A percentile compares a stretch with the other conserved stretches of the same genome.
Evolutionary conservation across 169 alveolate genomes (phyloP).

Genomic region (Plasmodium gaboni): DNA sequence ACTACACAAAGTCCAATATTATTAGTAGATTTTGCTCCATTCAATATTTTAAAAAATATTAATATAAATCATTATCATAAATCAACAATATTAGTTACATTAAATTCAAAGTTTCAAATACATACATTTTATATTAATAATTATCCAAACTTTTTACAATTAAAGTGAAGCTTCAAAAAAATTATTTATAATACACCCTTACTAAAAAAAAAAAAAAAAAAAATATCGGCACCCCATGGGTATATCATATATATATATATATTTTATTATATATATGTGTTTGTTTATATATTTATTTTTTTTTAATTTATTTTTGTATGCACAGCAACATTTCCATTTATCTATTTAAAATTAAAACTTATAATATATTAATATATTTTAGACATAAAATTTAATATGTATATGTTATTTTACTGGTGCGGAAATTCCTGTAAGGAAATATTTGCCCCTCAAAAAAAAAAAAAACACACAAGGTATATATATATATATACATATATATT

Average conservation of each 20-base stretch:
- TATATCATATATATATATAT: background rate
- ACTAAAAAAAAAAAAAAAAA: background rate
- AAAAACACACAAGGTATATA: no score
- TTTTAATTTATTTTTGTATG: no score
- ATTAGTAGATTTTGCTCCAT: slow-evolving; percentile 54
- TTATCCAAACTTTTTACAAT: slow-evolving; percentile 24
- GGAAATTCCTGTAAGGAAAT: no score
- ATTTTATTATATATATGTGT: background rate
- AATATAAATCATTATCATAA: slow-evolving; percentile 8
- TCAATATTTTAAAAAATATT: slow-evolving; percentile 11
- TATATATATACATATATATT: no score
- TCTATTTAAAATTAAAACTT: no score
- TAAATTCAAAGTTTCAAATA: slow-evolving; percentile 52
- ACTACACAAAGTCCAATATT: slow-evolving; percentile 41
- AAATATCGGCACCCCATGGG: no score
- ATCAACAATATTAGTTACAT: slow-evolving; percentile 27
- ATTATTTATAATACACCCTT: background rate
- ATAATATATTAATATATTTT: no score
- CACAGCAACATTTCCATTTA: no score
- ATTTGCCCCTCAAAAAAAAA: no score
- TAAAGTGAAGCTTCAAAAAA: background rate
- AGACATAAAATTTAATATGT: no score
- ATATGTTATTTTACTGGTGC: no score
- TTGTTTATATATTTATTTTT: no score
- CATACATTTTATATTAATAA: slow-evolving; percentile 47